Conservation (phyloP, 768 basidiomycete species). For the Psilocybe subaeruginosa region DNA sequence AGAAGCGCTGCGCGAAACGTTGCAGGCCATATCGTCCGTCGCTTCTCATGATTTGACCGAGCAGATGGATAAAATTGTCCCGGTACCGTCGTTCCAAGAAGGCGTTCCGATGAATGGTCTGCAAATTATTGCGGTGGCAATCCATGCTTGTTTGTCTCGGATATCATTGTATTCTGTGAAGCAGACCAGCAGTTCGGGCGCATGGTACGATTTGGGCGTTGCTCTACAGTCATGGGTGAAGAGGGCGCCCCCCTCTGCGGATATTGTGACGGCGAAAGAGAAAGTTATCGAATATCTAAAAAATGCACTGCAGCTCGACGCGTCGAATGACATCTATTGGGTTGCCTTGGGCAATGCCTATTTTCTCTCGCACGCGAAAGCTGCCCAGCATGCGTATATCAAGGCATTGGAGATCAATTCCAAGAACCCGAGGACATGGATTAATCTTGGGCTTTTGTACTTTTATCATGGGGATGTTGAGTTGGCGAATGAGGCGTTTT, state of each 20-base stretch:
- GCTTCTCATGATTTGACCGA: constrained; percentile 42
- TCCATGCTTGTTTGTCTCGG: constrained; percentile 64
- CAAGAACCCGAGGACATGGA: constrained; percentile 85
- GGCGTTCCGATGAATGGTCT: constrained; percentile 29
- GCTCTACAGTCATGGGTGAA: constrained; percentile 55
- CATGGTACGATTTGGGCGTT: constrained; percentile 76
- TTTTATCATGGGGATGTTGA: constrained; percentile 77
- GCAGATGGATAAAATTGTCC: constrained; percentile 44
- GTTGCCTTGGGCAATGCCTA: constrained; percentile 76
- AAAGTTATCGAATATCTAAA: constrained; percentile 59
- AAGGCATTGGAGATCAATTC: constrained; percentile 83
- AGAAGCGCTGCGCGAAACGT: constrained; percentile 37
- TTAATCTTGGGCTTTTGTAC: constrained; percentile 87
- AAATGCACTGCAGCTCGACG: constrained; percentile 74
- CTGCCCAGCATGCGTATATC: constrained; percentile 91
- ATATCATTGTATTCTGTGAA: constrained; percentile 59
- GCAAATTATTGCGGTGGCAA: constrained; percentile 51
- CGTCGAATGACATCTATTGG: constrained; percentile 80
- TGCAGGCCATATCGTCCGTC: constrained; percentile 34
- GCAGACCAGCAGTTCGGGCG: constrained; percentile 51
- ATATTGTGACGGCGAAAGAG: constrained; percentile 36
- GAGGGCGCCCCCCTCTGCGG: constrained; percentile 26
- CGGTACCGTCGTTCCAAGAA: constrained; percentile 28
- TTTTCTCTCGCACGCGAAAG: constrained; percentile 66
- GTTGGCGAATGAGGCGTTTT: constrained; percentile 84